Evolutionary conservation across 1,139 yeast genomes (phyloP), one percentile per base, ranked within the genome.

Genomic region (Magnusiomyces ingens): DNA sequence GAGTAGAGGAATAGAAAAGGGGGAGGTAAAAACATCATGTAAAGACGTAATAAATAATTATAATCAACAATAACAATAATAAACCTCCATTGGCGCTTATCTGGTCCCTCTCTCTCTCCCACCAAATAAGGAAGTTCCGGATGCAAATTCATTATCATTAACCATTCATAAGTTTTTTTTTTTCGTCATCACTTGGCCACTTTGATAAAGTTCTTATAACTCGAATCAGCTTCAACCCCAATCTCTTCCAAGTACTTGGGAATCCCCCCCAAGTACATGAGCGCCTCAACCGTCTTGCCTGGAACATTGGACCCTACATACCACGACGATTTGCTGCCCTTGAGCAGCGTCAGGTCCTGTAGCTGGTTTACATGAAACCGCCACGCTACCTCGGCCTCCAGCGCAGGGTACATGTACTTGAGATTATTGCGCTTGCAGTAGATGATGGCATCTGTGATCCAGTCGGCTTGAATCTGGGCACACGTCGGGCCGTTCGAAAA

Each of bases 401-500:
- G 40, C n/a, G 45, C 45, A 15, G 57, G 58, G 13, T 58, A 57
- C 47, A 63, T 46, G 21, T 51, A 53, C 38, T 55, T 58, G 41
- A 56, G 47, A 32, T 55, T 49, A 38, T 57, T 52, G 19, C 57
- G 54, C 12, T 57, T 51, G 49, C 57, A 53, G 45, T 52, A 51
- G 22, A 52, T 37, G 11, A 65, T 52, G 15, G 59, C 49, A 21
- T 60, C 58, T 40, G 59, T 56, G 41, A 65, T 62, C 55, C 61
- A 66, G 40, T 60, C 62, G 11, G 59, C 56, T 52, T 65, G 68
- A 21, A 62, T 45, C 38, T 63, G 64, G 41, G 54, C 53, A 51
- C 67, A 62, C 13, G 63, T 59, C 21, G 69, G 69, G 3, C 68
- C 69, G 55, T 67, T 67, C 45, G 60, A 57, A 51, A 67, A 64